Evolutionary conservation across 2,329 filamentous ascomycete genomes (phyloP).

Genomic region (Pyricularia pennisetigena): DNA sequence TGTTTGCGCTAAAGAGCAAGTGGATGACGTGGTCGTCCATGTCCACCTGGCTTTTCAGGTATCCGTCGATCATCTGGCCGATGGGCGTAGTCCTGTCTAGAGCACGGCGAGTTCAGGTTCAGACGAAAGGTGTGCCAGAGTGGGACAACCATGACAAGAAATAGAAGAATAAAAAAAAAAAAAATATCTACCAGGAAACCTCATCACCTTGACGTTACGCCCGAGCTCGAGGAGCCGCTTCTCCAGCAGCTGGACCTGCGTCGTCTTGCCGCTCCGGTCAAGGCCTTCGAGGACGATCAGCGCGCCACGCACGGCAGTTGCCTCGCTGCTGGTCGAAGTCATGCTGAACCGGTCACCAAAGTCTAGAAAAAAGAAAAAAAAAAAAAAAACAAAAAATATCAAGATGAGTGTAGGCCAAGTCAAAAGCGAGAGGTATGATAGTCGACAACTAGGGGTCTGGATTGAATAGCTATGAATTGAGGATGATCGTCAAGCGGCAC

Average conservation of each 20-base stretch:
- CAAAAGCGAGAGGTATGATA: neutral
- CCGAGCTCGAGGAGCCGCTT: slow-evolving; percentile 40
- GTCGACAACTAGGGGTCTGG: neutral
- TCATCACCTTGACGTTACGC: slow-evolving; percentile 39
- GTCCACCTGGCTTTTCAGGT: slow-evolving; percentile 61
- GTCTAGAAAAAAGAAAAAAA: neutral
- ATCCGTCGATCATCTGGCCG: slow-evolving; percentile 77
- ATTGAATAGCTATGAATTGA: neutral
- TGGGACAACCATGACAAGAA: neutral
- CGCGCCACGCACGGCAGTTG: slow-evolving; percentile 45
- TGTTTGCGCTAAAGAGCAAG: slow-evolving; percentile 80
- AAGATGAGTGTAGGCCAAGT: neutral
- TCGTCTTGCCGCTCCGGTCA: slow-evolving; percentile 86
- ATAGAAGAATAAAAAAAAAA: slow-evolving; percentile 8
- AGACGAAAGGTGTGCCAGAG: neutral
- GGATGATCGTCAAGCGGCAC: neutral
- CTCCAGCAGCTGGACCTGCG: slow-evolving; percentile 67
- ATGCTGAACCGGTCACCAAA: neutral
- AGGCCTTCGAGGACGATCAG: slow-evolving; percentile 82
- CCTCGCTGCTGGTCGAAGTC: slow-evolving; percentile 39
- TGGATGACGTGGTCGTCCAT: slow-evolving; percentile 87
- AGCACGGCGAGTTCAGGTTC: neutral
- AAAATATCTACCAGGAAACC: slow-evolving; percentile 42
- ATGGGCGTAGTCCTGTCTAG: slow-evolving; percentile 75
- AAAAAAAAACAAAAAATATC: neutral